Evolutionary conservation across 225 moss, liverwort and hornwort species (phyloP), one percentile per base, ranked within the genome.

Genomic region (Bryoerythrophyllum caledonicum): DNA sequence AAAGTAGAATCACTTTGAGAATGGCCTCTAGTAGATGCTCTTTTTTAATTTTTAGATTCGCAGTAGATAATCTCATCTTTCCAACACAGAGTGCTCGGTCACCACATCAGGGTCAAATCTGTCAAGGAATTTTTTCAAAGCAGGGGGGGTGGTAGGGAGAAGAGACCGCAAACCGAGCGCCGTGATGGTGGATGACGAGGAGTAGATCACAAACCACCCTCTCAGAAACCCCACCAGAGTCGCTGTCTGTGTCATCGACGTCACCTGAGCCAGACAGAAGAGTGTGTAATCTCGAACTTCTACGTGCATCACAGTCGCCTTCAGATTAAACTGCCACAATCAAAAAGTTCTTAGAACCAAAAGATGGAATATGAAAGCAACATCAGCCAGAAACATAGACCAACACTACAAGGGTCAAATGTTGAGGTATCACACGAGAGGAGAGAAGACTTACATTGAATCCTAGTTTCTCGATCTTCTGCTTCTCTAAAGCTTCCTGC

Each of bases 161-260:
- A 87, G 79, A 10, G 84, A 82, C 55, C 80, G 78, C 82, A 90
- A 82, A 59, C 89, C 86, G 67, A 87, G 82, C n/a, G 85, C 81
- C 15, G 84, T 82, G 53, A 92, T 86, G 38, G 91, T 83, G 41
- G 92, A 94, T 35, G 94, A 92, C 3, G 94, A 90, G 7, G 92
- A 92, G 71, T 90, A 92, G 56, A 96, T 79, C 27, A 91, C 86
- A 94, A 90, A 90, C 96, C 96, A 96, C 58, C 91, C 92, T 63
- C 90, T 86, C 57, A 96, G 74, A 40, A 90, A 74, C 27, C 96
- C 96, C 75, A 96, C 74, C 78, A 91, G 76, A 56, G 84, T 88
- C 23, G 91, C 86, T 20, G 83, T 86, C 79, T 89, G 89, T 17
- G 94, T 91, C 77, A 94, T 83, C 10, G 96, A 94, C 52, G 92